Base-by-base conservation (phyloP, 768 basidiomycete species). In the Strobilomyces dryophilus region DNA sequence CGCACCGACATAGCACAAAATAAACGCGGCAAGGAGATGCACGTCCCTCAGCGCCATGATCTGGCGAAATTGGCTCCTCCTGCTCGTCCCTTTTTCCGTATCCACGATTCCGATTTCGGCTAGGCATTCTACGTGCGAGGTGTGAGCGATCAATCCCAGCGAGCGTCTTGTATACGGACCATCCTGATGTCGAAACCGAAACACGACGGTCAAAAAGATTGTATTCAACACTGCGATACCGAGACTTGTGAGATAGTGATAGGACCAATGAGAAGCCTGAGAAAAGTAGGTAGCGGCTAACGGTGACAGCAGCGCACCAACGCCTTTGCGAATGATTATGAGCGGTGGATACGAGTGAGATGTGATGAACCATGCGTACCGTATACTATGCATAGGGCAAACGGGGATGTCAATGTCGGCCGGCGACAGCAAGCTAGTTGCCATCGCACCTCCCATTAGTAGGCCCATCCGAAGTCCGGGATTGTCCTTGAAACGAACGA, bases 371-470 rank as follows among this genome's bases (percentile, higher is more conserved):
- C 11, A 35, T 9, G 20, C 18, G 18, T n/a, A 53, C 52, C 41
- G 17, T 53, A 53, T 36, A 5, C 52, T 53, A 41, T 27, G 18
- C 32, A 29, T 1, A n/a, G 10, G 9, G 21, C 24, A 4, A 36
- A 53, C 15, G n/a, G 20, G 26, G 34, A 27, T 3, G 17, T 54
- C 37, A 51, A 20, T 32, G 35, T 17, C 14, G 15, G 27, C 21
- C 15, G 2, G 45, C 36, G 73, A 10, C 71, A 72, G 15, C 64
- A 66, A 37, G 11, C 20, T 72, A 62, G 11, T 64, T 5, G 82
- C 81, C 47, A 34, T 43, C 14, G 10, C 21, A 73, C 73, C 47
- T 72, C 71, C 17, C 84, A 57, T 88, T 82, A 71, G 42, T 9
- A 71, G 47, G 17, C 67, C 68, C 69, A 74, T 73, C 35, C 74